These are phyloP conservation scores for Condylostoma magnum DNA, from an alignment of 169 alveolate genomes.

Conservation along the genomic window DNA sequence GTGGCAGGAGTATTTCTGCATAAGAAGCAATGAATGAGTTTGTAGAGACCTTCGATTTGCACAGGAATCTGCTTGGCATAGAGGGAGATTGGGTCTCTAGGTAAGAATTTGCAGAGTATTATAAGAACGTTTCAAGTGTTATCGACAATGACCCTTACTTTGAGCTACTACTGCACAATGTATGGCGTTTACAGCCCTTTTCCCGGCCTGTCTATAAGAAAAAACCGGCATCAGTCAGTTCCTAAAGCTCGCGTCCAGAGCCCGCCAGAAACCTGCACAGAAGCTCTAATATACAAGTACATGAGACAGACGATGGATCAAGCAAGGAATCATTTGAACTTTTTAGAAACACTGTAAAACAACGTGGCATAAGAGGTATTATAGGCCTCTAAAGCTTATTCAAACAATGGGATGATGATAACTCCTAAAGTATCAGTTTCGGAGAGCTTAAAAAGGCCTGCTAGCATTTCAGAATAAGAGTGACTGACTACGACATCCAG, in stretches of 20 bases:
- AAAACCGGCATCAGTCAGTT: too few relatives aligned
- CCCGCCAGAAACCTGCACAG: too few relatives aligned
- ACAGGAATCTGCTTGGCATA: constrained; percentile 32
- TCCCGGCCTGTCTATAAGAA: too few relatives aligned
- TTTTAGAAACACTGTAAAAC: constrained; percentile 44
- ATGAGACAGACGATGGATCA: neutral
- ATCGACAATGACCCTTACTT: constrained; percentile 74
- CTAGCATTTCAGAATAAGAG: constrained; percentile 40
- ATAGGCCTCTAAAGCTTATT: constrained; percentile 51
- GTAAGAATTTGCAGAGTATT: constrained; percentile 73
- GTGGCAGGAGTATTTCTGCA: constrained; percentile 55
- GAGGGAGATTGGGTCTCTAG: constrained; percentile 43
- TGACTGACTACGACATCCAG: constrained; percentile 43
- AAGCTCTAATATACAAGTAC: too few relatives aligned
- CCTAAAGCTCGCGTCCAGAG: too few relatives aligned
- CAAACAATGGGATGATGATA: constrained; percentile 47
- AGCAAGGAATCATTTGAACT: constrained; percentile 13
- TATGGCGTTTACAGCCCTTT: too few relatives aligned
- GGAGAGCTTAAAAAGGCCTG: constrained; percentile 49
- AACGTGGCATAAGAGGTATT: constrained; percentile 63
- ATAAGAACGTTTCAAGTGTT: constrained; percentile 59
- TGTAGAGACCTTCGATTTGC: constrained; percentile 62
- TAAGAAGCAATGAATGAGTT: constrained; percentile 66
- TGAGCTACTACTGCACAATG: constrained; percentile 57
- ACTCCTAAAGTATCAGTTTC: constrained; percentile 33